Evolutionary conservation across 2,329 filamentous ascomycete genomes (phyloP).

Genomic region (Hortaea werneckii): DNA sequence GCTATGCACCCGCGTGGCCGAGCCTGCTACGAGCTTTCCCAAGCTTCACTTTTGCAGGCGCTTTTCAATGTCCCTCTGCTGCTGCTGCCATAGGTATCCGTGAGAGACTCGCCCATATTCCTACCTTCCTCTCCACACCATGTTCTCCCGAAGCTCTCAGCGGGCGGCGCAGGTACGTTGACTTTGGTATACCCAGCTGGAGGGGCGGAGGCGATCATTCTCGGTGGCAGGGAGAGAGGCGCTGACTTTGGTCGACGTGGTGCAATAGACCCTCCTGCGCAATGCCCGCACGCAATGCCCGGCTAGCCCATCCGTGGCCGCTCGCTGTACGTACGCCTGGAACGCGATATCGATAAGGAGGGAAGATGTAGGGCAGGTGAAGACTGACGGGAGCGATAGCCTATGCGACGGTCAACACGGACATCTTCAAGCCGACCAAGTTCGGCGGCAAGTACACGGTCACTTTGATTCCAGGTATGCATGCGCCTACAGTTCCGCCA

Average conservation of each 20-base stretch:
- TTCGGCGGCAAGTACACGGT: slow-evolving; percentile 99
- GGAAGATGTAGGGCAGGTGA: slow-evolving; percentile 1
- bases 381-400: slow-evolving; percentile 27
- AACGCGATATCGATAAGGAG: slow-evolving; percentile 6
- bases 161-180: slow-evolving; percentile 38
- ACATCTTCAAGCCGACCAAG: slow-evolving; percentile 98
- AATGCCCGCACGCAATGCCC: slow-evolving; percentile 35
- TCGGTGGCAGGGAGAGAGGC: slow-evolving; percentile 9
- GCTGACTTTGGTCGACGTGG: not conserved
- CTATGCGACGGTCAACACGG: slow-evolving; percentile 68
- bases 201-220: no score
- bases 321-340: slow-evolving; percentile 41
- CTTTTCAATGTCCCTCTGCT: no score
- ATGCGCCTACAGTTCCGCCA: not conserved
- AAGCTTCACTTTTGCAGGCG: no score
- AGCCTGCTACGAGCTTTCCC: no score
- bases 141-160: slow-evolving; percentile 36
- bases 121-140: slow-evolving; percentile 14
- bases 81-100: no score
- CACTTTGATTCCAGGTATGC: slow-evolving; percentile 82
- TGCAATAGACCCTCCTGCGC: slow-evolving; percentile 46
- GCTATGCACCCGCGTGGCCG: no score
- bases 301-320: slow-evolving; percentile 41
- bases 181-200: no score
- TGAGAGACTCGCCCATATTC: no score